Evolutionary conservation across 495 filamentous ascomycete genomes (phyloP), one percentile per base, ranked within the genome.

Genomic region (Podospora conica): DNA sequence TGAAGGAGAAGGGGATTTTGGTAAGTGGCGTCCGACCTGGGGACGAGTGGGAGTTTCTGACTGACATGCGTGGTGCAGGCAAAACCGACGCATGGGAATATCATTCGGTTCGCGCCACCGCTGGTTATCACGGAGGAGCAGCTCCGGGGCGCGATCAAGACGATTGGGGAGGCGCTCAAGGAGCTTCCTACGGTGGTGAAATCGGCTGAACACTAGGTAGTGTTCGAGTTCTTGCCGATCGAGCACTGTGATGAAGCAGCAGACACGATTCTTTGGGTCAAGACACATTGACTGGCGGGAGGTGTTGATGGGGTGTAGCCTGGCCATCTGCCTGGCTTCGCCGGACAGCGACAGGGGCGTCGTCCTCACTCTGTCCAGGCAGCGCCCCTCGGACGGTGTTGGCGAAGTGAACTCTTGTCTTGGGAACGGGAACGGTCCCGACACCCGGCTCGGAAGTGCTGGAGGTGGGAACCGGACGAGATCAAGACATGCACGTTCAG

Each of bases 61-160:
- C 23, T 33, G 29, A 55, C 40, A 55, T 29, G 20, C 15, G 29
- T 27, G 29, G 2, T 48, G n/a, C 57, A 96, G 91, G 95, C 95
- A 65, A 99, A 99, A 85, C 96, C 96, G 10, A 99, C 96, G 33
- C 95, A 98, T 78, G 87, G 96, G 71, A 97, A 98, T 75, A 98
- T 98, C 79, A 98, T 97, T 60, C 88, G 93, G 15, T 93, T 97
- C 65, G 92, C 96, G 48, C 93, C 93, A 63, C 90, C 93, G 33
- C 76, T 96, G 61, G 89, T 94, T 33, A 94, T 99, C 71, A 88
- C 87, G 20, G 90, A 96, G 68, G 87, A 87, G 60, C 87, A 98
- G 81, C 92, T 99, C 57, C 82, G 88, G 67, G 82, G 88, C 65
- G 90, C 90, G 8, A 77, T 97, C 71, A 75, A 73, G 40, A 92